These are phyloP conservation scores for Echeveria elegans DNA, from an alignment of 164 flowering plant genomes.

Conservation along the genomic window DNA sequence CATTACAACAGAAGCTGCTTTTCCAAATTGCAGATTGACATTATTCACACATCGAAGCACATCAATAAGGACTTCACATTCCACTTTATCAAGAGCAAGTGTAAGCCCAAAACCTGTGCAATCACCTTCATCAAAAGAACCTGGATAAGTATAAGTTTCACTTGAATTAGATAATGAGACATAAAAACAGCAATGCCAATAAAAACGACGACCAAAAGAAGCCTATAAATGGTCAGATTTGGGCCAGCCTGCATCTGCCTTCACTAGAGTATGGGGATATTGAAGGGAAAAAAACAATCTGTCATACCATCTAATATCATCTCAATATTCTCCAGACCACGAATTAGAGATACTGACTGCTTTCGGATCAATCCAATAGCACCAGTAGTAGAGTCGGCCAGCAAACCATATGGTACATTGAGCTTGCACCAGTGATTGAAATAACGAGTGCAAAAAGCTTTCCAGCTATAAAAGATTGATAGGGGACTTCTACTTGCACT, in stretches of 20 bases:
- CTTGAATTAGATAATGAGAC: neutral
- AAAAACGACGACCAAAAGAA: neutral
- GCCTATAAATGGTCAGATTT: neutral
- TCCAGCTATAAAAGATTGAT: slow-evolving; percentile 58
- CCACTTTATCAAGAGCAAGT: slow-evolving; percentile 32
- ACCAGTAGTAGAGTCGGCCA: slow-evolving; percentile 47
- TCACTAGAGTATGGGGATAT: neutral
- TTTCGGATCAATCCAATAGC: slow-evolving; percentile 66
- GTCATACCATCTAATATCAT: slow-evolving; percentile 55
- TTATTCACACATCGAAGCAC: slow-evolving; percentile 45
- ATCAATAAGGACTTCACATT: slow-evolving; percentile 50
- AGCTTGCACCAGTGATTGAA: slow-evolving; percentile 68
- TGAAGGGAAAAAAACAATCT: slow-evolving; percentile 7
- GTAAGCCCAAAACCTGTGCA: slow-evolving; percentile 32
- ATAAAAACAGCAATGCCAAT: no score
- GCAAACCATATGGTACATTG: slow-evolving; percentile 48
- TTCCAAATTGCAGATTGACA: slow-evolving; percentile 65
- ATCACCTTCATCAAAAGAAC: slow-evolving; percentile 40
- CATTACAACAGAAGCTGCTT: slow-evolving; percentile 52
- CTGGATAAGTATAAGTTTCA: slow-evolving; percentile 36
- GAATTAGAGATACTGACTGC: slow-evolving; percentile 61
- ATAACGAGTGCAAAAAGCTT: slow-evolving; percentile 49
- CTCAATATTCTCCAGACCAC: slow-evolving; percentile 67
- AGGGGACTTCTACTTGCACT: slow-evolving; percentile 41
- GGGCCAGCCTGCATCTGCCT: neutral